Base-by-base conservation (phyloP, 352 stramenopile species). In the Plasmopara halstedii region DNA sequence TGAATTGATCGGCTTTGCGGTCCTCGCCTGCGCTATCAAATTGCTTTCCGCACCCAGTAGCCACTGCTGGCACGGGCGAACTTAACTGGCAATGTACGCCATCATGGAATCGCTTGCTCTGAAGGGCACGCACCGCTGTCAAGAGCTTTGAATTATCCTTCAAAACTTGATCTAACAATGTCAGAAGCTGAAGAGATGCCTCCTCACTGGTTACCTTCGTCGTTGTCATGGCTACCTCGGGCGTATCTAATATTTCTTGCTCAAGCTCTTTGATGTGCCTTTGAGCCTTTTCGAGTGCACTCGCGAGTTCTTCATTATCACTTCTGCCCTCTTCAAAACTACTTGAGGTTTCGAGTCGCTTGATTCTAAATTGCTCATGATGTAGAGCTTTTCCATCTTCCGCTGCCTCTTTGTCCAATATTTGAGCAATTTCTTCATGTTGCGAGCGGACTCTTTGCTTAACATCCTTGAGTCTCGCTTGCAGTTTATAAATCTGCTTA, bases 61-160 rank as follows among this genome's bases (percentile, higher is more conserved):
- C 43, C 41, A 48, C 44, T 33, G 41, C 34, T 34, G 57, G 22
- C 17, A 67, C 56, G 13, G 52, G 60, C 38, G 52, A 75, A 14
- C 64, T 36, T 42, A 77, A 50, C 44, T 61, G 62, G 33, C 73
- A 43, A 38, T 55, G 66, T n/a, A 35, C 61, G 43, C 58, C 44
- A 47, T 47, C 65, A 58, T 50, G 56, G 39, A 56, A 37, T 26
- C 51, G 62, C 55, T 76, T 81, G 67, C 78, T 66, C 71, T 86
- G 67, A 23, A 85, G 42, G n/a, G 78, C 59, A 50, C 70, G 64
- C 42, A 85, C 66, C 14, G 70, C 83, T 41, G 76, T 68, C 25
- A 82, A 57, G 31, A 88, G 61, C 29, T 85, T 64, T 33, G 62
- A 61, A 25, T 85, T 85, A 40, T 85, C 72, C 19, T 53, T 64